phyloP scores from a whole-genome alignment of 768 basidiomycete species.

The Amanita fuliginea region DNA sequence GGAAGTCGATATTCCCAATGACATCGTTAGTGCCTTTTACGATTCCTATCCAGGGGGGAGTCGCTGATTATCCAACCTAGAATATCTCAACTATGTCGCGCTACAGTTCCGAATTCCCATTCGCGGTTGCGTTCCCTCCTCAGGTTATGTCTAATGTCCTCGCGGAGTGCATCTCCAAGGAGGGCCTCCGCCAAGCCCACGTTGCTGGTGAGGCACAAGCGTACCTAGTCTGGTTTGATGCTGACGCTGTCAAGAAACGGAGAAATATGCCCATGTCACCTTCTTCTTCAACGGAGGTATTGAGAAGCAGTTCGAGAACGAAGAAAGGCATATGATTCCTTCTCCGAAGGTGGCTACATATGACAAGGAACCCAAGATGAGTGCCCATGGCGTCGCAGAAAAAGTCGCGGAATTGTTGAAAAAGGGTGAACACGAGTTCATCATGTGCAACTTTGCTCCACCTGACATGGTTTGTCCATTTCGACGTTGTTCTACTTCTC shows the following conservation, averaged over 20 bases:
- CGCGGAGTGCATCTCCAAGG: constrained; percentile 78
- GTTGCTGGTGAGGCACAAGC: constrained; percentile 35
- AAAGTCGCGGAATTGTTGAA: constrained; percentile 84
- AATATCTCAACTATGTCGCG: constrained; percentile 89
- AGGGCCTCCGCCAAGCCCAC: constrained; percentile 79
- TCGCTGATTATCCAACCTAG: constrained; percentile 21
- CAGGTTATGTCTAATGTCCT: constrained; percentile 90
- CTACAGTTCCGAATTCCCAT: constrained; percentile 88
- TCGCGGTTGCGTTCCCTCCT: constrained; percentile 88
- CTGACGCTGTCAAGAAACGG: constrained; percentile 48
- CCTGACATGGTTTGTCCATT: constrained; percentile 73
- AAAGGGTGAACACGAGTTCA: constrained; percentile 63
- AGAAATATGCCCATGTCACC: constrained; percentile 95
- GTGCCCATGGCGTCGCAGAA: constrained; percentile 77
- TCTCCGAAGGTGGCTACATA: constrained; percentile 94
- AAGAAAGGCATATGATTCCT: constrained; percentile 80
- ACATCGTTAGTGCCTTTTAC: constrained; percentile 44
- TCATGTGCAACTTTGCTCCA: constrained; percentile 98
- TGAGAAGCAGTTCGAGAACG: constrained; percentile 79
- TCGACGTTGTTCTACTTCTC: not conserved
- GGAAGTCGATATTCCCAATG: constrained; percentile 70
- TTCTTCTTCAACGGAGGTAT: constrained; percentile 98
- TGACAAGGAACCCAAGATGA: constrained; percentile 87
- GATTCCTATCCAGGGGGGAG: not conserved
- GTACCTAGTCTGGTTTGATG: not conserved